Percentiles rank a stretch among this genome's conserved stretches.
phyloP scores from a whole-genome alignment of 139 green algal species.

The Edaphochlamys debaryana region DNA sequence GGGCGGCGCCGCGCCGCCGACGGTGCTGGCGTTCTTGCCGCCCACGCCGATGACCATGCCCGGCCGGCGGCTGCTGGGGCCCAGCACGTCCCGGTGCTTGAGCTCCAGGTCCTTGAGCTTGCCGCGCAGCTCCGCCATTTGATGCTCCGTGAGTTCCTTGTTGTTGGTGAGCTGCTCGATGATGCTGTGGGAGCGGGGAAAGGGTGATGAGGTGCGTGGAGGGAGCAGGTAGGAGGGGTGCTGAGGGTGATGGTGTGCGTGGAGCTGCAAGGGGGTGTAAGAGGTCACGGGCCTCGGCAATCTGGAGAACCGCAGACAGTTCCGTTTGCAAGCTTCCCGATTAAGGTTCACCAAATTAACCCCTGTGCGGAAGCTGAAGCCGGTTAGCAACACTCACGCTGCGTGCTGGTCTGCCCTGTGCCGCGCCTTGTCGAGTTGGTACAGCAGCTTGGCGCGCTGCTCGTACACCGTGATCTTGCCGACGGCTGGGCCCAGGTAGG shows the following conservation, averaged over 20 bases:
- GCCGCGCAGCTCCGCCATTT: slow-evolving; percentile 41
- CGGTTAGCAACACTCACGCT: slow-evolving; percentile 42
- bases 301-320: no score
- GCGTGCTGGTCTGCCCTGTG: slow-evolving; percentile 53
- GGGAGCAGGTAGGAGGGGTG: no score
- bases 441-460: slow-evolving; percentile 67
- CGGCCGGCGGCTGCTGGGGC: background rate
- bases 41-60: slow-evolving; percentile 4
- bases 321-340: no score
- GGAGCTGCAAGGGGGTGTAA: no score
- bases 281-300: no score
- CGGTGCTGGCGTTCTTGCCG: no score
- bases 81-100: slow-evolving; percentile 35
- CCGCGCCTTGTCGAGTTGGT: slow-evolving; percentile 63
- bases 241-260: no score
- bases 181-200: slow-evolving; percentile 23
- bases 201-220: no score
- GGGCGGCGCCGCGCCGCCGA: background rate
- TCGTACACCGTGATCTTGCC: slow-evolving; percentile 62
- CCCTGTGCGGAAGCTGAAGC: no score
- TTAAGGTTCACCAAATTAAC: no score
- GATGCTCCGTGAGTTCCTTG: slow-evolving; percentile 48
- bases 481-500: slow-evolving; percentile 32
- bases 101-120: slow-evolving; percentile 37
- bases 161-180: slow-evolving; percentile 53